Conservation (phyloP, 164 flowering plant species). For the Pachysandra terminalis region DNA sequence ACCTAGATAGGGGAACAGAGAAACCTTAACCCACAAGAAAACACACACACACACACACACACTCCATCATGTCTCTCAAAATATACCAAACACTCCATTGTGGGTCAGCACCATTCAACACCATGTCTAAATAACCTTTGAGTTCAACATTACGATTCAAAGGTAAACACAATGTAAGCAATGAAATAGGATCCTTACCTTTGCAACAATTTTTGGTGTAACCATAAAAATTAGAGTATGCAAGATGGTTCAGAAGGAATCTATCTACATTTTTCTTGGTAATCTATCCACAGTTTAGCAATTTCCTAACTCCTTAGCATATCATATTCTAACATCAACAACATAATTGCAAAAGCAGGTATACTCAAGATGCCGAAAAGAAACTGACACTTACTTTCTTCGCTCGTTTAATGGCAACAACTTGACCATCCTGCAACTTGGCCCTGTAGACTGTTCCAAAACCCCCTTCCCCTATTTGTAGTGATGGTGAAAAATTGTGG, state of each 20-base stretch:
- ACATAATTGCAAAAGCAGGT: background rate
- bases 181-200: too few relatives aligned
- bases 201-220: too few relatives aligned
- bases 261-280: background rate
- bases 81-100: too few relatives aligned
- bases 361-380: background rate
- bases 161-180: too few relatives aligned
- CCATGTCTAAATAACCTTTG: too few relatives aligned
- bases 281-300: background rate
- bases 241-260: background rate
- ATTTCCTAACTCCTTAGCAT: background rate
- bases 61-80: too few relatives aligned
- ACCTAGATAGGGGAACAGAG: too few relatives aligned
- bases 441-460: slow-evolving; percentile 91
- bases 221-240: too few relatives aligned
- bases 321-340: background rate
- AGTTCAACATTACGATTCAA: too few relatives aligned
- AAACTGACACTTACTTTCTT: slow-evolving; percentile 51
- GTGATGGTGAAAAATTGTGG: slow-evolving; percentile 60
- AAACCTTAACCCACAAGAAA: too few relatives aligned
- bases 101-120: too few relatives aligned
- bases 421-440: slow-evolving; percentile 64
- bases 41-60: too few relatives aligned
- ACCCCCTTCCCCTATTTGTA: slow-evolving; percentile 81
- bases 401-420: slow-evolving; percentile 91